phyloP scores from a whole-genome alignment of 306 rosid genomes.

The Astragalus membranaceus region DNA sequence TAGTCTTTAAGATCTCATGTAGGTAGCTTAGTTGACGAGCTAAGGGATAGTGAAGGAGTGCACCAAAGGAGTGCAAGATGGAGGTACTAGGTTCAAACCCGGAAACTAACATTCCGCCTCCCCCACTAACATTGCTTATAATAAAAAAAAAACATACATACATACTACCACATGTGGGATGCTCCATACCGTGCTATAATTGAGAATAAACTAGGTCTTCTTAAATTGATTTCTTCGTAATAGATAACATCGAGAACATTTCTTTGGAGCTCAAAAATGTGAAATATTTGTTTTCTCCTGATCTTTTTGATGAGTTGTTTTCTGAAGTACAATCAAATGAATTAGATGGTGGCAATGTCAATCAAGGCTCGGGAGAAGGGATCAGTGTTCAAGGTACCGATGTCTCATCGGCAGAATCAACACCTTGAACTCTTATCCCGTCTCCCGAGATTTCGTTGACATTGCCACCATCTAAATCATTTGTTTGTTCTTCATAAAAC shows the following conservation, averaged over 20 bases:
- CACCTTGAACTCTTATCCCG: no score
- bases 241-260: background rate
- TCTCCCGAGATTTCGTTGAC: no score
- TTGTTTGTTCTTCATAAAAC: no score
- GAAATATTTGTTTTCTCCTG: conserved; percentile 22
- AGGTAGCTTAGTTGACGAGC: no score
- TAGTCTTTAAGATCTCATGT: no score
- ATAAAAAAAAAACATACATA: background rate
- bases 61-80: no score
- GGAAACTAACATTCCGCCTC: no score
- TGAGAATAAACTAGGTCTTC: background rate
- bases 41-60: no score
- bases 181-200: background rate
- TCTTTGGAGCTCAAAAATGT: conserved; percentile 21
- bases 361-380: background rate
- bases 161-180: background rate
- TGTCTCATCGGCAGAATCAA: no score
- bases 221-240: background rate
- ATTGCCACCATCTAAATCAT: no score
- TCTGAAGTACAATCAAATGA: background rate
- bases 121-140: no score
- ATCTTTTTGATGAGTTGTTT: conserved; percentile 14
- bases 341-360: background rate
- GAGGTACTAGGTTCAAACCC: no score
- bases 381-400: background rate